A percentile compares a stretch with the other conserved stretches of the same genome.
phyloP scores from a whole-genome alignment of 2,329 filamentous ascomycete species.

The Epichloe typhina region DNA sequence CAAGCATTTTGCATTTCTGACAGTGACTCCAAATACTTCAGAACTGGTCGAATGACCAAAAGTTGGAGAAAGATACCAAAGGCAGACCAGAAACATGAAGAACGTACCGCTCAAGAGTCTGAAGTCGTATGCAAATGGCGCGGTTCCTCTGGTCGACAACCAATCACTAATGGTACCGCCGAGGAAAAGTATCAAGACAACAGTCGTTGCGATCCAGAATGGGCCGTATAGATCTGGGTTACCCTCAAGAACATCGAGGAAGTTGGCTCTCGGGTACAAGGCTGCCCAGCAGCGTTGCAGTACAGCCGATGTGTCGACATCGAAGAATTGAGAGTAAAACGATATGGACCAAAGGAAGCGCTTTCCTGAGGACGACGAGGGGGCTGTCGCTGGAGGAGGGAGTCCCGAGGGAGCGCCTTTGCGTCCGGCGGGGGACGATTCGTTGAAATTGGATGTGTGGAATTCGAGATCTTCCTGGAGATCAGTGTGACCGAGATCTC shows the following conservation, averaged over 20 bases:
- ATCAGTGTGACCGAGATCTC: constrained; percentile 94
- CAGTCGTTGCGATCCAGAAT: constrained; percentile 97
- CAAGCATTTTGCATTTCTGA: not conserved
- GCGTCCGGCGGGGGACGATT: constrained; percentile 35
- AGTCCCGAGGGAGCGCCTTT: constrained; percentile 38
- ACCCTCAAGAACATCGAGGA: constrained; percentile 91
- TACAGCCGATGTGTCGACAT: constrained; percentile 88
- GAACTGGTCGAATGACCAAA: not conserved
- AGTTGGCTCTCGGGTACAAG: constrained; percentile 85
- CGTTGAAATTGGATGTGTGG: constrained; percentile 79
- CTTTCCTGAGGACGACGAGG: constrained; percentile 45
- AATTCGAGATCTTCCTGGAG: constrained; percentile 99
- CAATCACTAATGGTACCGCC: constrained; percentile 94
- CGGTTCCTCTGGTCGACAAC: constrained; percentile 52
- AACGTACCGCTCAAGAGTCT: constrained; percentile 63
- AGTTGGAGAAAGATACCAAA: too few relatives aligned
- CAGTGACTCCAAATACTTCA: not conserved
- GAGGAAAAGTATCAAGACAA: constrained; percentile 87
- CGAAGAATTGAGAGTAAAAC: constrained; percentile 97
- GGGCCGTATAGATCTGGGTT: constrained; percentile 95
- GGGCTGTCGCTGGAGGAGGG: constrained; percentile 43
- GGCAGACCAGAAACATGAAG: not conserved
- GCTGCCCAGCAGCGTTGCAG: constrained; percentile 75
- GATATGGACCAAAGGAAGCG: constrained; percentile 83
- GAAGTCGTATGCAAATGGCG: constrained; percentile 85